Evolutionary conservation across 176 grass and related monocot species (phyloP), one percentile per base, ranked within the genome.

Genomic region (Carex littledalei): DNA sequence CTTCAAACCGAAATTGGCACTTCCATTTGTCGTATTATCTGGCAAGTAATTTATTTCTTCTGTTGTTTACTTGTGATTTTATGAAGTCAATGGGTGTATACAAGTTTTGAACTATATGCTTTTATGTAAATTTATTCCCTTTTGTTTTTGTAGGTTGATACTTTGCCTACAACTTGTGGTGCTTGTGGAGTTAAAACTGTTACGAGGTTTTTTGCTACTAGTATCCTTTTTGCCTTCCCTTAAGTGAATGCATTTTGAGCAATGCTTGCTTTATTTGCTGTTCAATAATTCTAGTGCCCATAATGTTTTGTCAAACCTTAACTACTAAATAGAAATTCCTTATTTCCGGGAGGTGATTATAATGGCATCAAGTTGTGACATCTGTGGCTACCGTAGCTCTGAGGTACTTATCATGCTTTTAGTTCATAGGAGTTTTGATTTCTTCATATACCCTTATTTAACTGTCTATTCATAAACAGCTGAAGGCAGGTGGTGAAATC

Each of bases 401-500:
- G 95, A 98, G 95, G 95, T 98, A 75, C 87, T 89, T 79, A 86
- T 60, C 11, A 34, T 55, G 26, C 35, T 35, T 65, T 59, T 74
- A 26, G 47, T 79, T 56, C 75, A 43, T 32, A 62, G 26, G 39
- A 41, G 56, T 26, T 32, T 86, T 73, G 11, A 12, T 52, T 64
- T 89, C 22, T 65, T 59, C 64, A 71, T 67, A 67, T 45, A 63
- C n/a, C 1, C 34, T 82, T 37, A 55, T 82, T 32, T 7, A 58
- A 5, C 12, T 1, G 0, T 63, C 63, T 63, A 88, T 86, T 65
- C 79, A 43, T 77, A 87, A 85, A 90, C 88, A 98, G 95, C 78
- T 98, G 57, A 98, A 98, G 76, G 78, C 95, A 86, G 95, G 95
- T 29, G 92, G 95, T 89, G 95, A 88, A 89, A 98, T 94, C 82